Base-by-base conservation (phyloP, 257 asterid genomes). In the Scutellaria barbata region DNA sequence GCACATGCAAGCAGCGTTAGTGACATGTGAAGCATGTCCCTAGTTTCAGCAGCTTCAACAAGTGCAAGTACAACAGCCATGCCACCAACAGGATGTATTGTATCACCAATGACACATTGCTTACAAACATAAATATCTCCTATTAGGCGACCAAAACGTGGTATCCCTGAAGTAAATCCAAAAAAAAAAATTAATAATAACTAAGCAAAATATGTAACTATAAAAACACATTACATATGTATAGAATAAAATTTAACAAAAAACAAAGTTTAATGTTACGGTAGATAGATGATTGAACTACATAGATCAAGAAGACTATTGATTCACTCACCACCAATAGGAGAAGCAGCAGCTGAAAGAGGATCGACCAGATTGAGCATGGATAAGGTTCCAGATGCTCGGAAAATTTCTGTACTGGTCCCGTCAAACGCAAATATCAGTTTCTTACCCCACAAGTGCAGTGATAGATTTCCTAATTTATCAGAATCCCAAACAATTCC, bases 11-110 rank as follows among this genome's bases (percentile, higher is more conserved):
- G 94, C 70, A 89, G 69, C 41, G 86, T 84, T 80, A 95, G 80
- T 60, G 99, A 85, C 99, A 95, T 95, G 85, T 92, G 98, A 85
- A 95, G 95, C 99, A 95, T 95, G 69, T 92, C 99, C 85, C 89
- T 83, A 35, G 96, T 89, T 82, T 92, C 99, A 81, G 99, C 94
- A 57, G 99, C 98, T 85, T 95, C 99, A 68, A 95, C 89, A 64
- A 95, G 96, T 73, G 99, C 95, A 77, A 95, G 96, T 67, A 92
- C 93, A 84, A 88, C 92, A 71, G 94, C 80, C 87, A 95, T 95
- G 68, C 99, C 99, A 76, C 99, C 99, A 72, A 95, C 78, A 11
- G 99, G 95, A 48, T 90, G 90, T 80, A 95, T 87, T 20, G 97
- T 82, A 80, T 95, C 98, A 42, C 99, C 97, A 61, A 95, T 88